Percentiles rank a stretch among this genome's conserved stretches.
phyloP scores from a whole-genome alignment of 1,139 yeast genomes.

The Geotrichum australiense region DNA sequence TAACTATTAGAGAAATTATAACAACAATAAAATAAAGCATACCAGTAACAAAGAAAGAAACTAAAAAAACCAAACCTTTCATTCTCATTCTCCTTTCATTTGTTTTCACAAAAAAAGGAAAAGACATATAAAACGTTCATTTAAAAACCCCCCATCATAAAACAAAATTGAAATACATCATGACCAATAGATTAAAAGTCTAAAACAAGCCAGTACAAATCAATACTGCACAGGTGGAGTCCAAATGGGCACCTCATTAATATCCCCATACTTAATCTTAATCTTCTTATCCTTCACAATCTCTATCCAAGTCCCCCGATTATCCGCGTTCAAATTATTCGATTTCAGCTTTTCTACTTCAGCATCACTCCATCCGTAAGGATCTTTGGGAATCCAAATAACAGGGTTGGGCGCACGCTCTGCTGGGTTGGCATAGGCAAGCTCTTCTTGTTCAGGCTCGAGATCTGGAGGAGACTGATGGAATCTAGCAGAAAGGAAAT shows the following conservation, averaged over 20 bases:
- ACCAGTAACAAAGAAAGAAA: too few species aligned
- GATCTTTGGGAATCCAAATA: constrained; percentile 85
- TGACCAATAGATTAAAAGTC: too few species aligned
- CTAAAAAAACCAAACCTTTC: too few species aligned
- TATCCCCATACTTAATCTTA: constrained; percentile 21
- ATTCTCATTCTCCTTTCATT: too few species aligned
- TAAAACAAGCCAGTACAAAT: not conserved
- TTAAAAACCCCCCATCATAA: too few species aligned
- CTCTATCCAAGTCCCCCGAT: constrained; percentile 52
- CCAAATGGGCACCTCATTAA: constrained; percentile 28
- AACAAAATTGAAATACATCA: too few species aligned
- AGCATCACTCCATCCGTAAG: constrained; percentile 63
- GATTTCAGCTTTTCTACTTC: constrained; percentile 44
- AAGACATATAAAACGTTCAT: too few species aligned
- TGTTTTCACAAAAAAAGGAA: too few species aligned
- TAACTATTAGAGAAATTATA: too few species aligned
- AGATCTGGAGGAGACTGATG: constrained; percentile 30
- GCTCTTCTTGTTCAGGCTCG: constrained; percentile 36
- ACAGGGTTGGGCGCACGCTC: constrained; percentile 58
- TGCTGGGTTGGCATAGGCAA: constrained; percentile 73
- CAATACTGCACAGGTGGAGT: constrained; percentile 21
- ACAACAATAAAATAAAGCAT: too few species aligned
- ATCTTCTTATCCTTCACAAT: constrained; percentile 40
- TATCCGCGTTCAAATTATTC: constrained; percentile 48
- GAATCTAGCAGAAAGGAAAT: constrained; percentile 40